Evolutionary conservation across 2,329 filamentous ascomycete species (phyloP).

Genomic region (Lachnellula subtilissima): DNA sequence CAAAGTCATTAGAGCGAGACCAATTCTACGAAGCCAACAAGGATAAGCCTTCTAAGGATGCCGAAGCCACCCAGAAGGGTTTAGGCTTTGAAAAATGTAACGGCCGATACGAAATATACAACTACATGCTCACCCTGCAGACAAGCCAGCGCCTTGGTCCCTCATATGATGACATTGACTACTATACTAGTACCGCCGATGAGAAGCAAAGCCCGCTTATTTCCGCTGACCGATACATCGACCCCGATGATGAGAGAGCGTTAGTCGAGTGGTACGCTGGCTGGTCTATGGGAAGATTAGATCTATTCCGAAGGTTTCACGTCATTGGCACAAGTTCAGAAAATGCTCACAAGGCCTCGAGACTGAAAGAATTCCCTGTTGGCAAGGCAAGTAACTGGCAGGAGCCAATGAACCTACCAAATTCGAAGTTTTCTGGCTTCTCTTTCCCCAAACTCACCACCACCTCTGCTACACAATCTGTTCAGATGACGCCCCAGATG

Average conservation of each 20-base stretch:
- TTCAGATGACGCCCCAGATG: not conserved
- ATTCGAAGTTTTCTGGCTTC: not conserved
- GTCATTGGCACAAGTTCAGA: conserved; percentile 42
- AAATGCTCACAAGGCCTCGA: not conserved
- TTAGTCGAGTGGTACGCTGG: conserved; percentile 59
- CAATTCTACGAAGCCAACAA: conserved; percentile 15
- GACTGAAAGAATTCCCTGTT: not conserved
- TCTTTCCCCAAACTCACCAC: not conserved
- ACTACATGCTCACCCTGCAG: conserved; percentile 8
- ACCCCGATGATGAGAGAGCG: conserved; percentile 56
- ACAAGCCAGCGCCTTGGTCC: not conserved
- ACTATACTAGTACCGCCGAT: conserved; percentile 10
- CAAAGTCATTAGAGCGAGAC: conserved; percentile 26
- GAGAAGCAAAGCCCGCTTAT: conserved; percentile 36
- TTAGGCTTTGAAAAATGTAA: conserved; percentile 24
- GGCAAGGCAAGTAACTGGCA: not conserved
- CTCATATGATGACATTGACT: conserved; percentile 3
- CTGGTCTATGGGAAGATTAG: conserved; percentile 48
- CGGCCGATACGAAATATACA: conserved; percentile 20
- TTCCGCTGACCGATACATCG: conserved; percentile 44
- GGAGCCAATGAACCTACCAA: not conserved
- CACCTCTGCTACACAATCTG: too few relatives aligned
- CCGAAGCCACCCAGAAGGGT: conserved; percentile 18
- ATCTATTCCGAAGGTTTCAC: conserved; percentile 49
- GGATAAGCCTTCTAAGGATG: conserved; percentile 23